Evolutionary conservation across 306 rosid genomes (phyloP).

Genomic region (Lupinus albus): DNA sequence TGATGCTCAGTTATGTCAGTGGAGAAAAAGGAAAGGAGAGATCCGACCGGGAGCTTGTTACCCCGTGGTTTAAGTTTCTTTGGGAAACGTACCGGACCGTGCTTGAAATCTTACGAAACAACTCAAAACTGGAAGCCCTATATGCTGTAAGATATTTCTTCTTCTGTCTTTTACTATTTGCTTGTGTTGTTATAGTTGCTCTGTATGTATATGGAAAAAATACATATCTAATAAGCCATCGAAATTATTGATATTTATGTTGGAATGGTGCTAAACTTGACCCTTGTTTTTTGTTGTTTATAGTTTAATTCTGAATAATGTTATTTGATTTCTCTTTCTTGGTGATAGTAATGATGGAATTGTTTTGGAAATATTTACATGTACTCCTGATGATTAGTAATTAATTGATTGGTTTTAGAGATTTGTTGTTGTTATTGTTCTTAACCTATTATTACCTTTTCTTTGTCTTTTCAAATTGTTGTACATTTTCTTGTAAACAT

Average conservation of each 20-base stretch:
- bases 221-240: not conserved
- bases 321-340: not conserved
- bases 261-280: not conserved
- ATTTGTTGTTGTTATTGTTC: conserved; percentile 4
- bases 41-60: conserved; percentile 90
- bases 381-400: not conserved
- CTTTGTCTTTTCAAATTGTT: conserved; percentile 3
- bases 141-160: conserved; percentile 70
- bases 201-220: not conserved
- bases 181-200: not conserved
- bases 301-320: not conserved
- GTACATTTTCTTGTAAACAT: not conserved
- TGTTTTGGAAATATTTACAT: not conserved
- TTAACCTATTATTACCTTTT: not conserved
- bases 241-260: conserved; percentile 1
- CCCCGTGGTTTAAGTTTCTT: conserved; percentile 96
- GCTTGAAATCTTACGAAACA: conserved; percentile 91
- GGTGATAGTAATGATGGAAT: not conserved
- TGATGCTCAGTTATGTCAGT: conserved; percentile 93
- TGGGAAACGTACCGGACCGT: conserved; percentile 99
- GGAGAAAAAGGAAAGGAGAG: conserved; percentile 97
- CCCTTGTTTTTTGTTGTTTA: not conserved
- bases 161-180: not conserved
- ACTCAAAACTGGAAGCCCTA: conserved; percentile 90
- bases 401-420: not conserved